phyloP scores from a whole-genome alignment of 116 monocot species.

The Posidonia oceanica region DNA sequence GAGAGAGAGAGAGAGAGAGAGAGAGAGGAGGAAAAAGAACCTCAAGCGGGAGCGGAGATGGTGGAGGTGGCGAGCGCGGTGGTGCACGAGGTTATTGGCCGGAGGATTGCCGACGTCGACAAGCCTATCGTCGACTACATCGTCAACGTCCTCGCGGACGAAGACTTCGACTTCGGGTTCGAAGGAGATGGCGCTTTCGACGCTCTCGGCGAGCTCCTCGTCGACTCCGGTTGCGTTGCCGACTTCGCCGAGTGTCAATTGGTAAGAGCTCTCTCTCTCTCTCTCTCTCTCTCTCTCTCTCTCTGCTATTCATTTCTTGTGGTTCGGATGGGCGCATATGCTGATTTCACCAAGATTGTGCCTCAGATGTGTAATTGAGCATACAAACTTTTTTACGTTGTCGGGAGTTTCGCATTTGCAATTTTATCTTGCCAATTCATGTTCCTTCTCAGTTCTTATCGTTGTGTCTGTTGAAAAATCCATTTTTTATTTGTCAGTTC shows the following conservation, averaged over 20 bases:
- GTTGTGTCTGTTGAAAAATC: neutral
- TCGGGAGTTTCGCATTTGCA: neutral
- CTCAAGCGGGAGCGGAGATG: conserved; percentile 17
- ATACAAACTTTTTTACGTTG: too few species aligned
- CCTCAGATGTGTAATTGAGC: too few species aligned
- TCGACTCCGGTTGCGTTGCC: conserved; percentile 80
- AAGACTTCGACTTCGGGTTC: conserved; percentile 97
- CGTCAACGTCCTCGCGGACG: conserved; percentile 96
- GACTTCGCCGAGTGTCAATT: conserved; percentile 58
- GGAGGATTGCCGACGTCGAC: conserved; percentile 47
- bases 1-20: neutral
- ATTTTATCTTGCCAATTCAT: neutral
- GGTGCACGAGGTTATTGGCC: conserved; percentile 73
- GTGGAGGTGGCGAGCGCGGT: conserved; percentile 61
- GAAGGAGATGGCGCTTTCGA: conserved; percentile 88
- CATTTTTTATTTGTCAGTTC: neutral
- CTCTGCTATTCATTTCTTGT: neutral
- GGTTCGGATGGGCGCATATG: too few species aligned
- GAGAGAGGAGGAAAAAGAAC: neutral
- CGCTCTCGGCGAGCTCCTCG: conserved; percentile 85
- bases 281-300: neutral
- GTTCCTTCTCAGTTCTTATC: too few species aligned
- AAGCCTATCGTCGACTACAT: conserved; percentile 93
- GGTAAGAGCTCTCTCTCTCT: conserved; percentile 18
- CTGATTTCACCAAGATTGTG: too few species aligned